phyloP scores from a whole-genome alignment of 148 eudicot genomes.

The Nepenthes mirabilis region DNA sequence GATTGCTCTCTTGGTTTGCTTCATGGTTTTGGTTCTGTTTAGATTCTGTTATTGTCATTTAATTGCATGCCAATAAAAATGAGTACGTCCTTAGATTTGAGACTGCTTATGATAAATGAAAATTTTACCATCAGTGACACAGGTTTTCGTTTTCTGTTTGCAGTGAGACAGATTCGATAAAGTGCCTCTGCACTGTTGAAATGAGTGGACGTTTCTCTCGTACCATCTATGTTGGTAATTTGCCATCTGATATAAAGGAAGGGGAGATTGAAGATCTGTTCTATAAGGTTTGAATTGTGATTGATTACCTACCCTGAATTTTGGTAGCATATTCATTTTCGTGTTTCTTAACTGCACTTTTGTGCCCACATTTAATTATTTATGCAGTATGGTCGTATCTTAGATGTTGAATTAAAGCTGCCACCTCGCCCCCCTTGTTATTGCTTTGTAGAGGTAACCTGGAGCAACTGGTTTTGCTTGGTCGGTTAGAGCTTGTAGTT shows the following conservation, averaged over 20 bases:
- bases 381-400: constrained; percentile 88
- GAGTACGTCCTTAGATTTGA: constrained; percentile 4
- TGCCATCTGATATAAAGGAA: constrained; percentile 81
- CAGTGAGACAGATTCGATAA: constrained; percentile 17
- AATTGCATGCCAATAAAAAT: constrained; percentile 12
- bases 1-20: constrained; percentile 97
- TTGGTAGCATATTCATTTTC: background rate
- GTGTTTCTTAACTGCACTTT: background rate
- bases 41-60: constrained; percentile 21
- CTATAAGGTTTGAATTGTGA: constrained; percentile 51
- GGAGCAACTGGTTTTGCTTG: background rate
- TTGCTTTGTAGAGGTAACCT: constrained; percentile 85
- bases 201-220: constrained; percentile 97
- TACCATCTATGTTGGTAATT: constrained; percentile 91
- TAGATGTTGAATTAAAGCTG: constrained; percentile 90
- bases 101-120: background rate
- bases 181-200: constrained; percentile 8
- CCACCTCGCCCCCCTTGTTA: constrained; percentile 96
- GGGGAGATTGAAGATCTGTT: constrained; percentile 90
- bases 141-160: constrained; percentile 14
- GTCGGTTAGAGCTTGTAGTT: background rate
- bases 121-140: background rate
- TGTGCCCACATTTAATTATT: background rate
- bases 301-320: background rate
- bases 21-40: constrained; percentile 41